Conservation (phyloP, 2,329 filamentous ascomycete genomes). For the Pseudogymnoascus sp. region DNA sequence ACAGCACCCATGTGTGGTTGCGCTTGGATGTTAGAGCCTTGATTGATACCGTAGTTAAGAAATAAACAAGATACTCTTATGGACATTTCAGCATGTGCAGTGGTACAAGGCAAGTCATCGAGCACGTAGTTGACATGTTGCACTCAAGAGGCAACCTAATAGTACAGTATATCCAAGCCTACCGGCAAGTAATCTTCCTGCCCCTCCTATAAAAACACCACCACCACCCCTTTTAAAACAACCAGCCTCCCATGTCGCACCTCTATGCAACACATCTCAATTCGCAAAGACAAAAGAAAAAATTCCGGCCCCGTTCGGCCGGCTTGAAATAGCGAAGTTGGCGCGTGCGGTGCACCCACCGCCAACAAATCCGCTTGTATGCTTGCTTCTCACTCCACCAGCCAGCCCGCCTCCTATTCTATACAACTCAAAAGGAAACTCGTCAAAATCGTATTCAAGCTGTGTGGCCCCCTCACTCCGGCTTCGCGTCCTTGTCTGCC, state of each 20-base stretch:
- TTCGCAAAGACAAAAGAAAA: background rate
- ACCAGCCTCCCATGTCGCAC: background rate
- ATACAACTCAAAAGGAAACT: background rate
- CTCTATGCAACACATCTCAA: background rate
- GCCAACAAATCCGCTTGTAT: background rate
- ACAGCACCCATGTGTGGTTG: no score
- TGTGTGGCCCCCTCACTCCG: background rate
- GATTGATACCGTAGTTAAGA: no score
- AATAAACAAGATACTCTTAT: background rate
- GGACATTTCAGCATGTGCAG: background rate
- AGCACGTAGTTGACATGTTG: background rate
- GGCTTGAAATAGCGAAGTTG: background rate
- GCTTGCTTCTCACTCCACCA: background rate
- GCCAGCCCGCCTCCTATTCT: background rate
- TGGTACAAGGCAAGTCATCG: background rate
- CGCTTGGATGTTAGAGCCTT: no score
- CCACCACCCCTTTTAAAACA: background rate
- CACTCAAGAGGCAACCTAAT: background rate
- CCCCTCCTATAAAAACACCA: background rate
- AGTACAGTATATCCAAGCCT: constrained; percentile 1
- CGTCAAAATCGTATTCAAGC: background rate
- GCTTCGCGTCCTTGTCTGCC: background rate
- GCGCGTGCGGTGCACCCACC: background rate
- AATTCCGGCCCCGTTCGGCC: background rate
- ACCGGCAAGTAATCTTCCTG: background rate